phyloP scores from a whole-genome alignment of 805 yeast species.

The Kuraishia molischiana region DNA sequence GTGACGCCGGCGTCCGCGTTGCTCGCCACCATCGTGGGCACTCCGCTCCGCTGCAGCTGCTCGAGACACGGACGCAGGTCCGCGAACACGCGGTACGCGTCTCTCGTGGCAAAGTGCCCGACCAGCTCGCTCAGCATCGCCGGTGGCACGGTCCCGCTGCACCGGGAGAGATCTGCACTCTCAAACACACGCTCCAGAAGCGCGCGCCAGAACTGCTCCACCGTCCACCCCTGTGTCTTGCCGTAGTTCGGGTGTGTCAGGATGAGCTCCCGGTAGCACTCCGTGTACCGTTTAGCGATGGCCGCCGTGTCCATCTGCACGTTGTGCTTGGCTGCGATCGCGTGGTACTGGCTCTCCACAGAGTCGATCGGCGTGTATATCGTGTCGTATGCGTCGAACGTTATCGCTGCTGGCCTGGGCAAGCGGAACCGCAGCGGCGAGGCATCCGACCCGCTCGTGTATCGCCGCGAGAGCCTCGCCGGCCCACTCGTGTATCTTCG shows the following conservation, averaged over 20 bases:
- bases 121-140: constrained; percentile 27
- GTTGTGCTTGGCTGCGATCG: constrained; percentile 36
- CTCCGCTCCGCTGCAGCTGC: constrained; percentile 18
- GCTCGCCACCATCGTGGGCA: constrained; percentile 36
- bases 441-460: too few relatives aligned
- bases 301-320: constrained; percentile 17
- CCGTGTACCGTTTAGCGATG: constrained; percentile 17
- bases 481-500: too few relatives aligned
- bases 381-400: constrained; percentile 65
- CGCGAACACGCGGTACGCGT: constrained; percentile 42
- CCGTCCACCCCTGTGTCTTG: constrained; percentile 22
- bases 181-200: constrained; percentile 34
- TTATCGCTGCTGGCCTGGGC: constrained; percentile 32
- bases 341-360: constrained; percentile 42
- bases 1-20: constrained; percentile 55
- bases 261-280: constrained; percentile 24
- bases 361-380: constrained; percentile 48
- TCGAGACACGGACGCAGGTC: constrained; percentile 42
- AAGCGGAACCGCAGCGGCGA: too few relatives aligned
- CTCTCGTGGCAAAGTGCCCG: constrained; percentile 34
- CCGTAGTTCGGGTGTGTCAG: constrained; percentile 55
- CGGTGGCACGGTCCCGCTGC: constrained; percentile 9
- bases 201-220: constrained; percentile 49
- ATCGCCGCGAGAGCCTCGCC: too few relatives aligned
- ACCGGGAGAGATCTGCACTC: constrained; percentile 14